Percentiles rank a stretch among this genome's conserved stretches.
Evolutionary conservation across 73 alveolate species (phyloP).

Genomic region (Tetrahymena borealis): DNA sequence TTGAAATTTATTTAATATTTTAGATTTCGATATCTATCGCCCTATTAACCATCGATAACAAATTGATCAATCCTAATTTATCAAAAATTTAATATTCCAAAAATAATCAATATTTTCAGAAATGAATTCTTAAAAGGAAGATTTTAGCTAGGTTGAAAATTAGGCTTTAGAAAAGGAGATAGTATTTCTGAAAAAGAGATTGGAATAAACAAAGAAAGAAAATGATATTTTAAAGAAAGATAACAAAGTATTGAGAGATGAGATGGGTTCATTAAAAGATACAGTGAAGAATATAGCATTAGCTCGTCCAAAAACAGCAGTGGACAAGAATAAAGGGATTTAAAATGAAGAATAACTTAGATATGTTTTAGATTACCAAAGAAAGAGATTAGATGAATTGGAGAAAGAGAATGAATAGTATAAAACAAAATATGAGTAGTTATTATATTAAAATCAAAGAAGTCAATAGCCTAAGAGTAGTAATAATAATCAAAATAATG

Average conservation of each 20-base stretch:
- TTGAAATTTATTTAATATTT: too few relatives aligned
- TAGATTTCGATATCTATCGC: too few relatives aligned
- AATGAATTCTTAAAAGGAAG: background rate
- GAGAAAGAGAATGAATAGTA: background rate
- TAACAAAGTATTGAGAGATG: background rate
- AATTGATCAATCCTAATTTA: too few relatives aligned
- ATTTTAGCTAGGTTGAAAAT: background rate
- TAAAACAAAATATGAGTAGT: background rate
- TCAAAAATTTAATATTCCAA: too few relatives aligned
- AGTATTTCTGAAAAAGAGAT: background rate
- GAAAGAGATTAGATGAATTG: background rate
- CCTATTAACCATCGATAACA: background rate
- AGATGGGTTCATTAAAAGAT: background rate
- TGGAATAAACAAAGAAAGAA: background rate
- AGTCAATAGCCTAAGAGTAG: background rate
- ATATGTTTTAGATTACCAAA: background rate
- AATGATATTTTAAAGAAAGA: background rate
- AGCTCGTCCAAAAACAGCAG: background rate
- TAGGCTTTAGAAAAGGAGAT: background rate
- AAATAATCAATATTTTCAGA: background rate
- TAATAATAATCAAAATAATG: background rate
- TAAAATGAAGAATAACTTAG: background rate
- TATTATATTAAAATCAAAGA: background rate
- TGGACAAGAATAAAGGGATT: background rate
- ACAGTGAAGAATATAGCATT: background rate